Evolutionary conservation across 129 eudicot species (phyloP).

Genomic region (Deinandra increscens): DNA sequence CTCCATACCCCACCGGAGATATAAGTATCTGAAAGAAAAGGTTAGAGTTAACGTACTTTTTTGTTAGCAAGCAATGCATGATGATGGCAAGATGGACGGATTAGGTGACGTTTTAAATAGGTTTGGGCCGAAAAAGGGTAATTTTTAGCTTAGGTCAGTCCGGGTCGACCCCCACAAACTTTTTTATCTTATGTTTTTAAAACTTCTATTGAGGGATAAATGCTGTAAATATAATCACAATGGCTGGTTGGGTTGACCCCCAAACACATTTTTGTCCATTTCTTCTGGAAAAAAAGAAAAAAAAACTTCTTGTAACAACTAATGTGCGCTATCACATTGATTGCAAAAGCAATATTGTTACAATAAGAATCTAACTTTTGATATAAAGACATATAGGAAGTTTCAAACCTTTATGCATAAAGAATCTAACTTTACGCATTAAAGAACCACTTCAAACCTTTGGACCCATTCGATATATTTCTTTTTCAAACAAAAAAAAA

Average conservation of each 20-base stretch:
- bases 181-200: no score
- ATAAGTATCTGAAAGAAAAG: slow-evolving; percentile 61
- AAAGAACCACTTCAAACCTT: neutral
- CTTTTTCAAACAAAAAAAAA: neutral
- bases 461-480: neutral
- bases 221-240: no score
- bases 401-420: neutral
- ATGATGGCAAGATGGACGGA: neutral
- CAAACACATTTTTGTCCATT: slow-evolving; percentile 1
- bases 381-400: neutral
- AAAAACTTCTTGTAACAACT: neutral
- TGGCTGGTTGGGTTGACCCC: neutral
- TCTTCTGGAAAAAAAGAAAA: neutral
- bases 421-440: no score
- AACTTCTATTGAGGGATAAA: no score
- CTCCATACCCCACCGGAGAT: slow-evolving; percentile 97
- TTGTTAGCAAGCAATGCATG: neutral
- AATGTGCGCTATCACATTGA: neutral
- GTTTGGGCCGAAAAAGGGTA: neutral
- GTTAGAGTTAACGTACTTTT: neutral
- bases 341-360: neutral
- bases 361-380: neutral
- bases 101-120: neutral
- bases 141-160: neutral
- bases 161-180: no score